These are phyloP conservation scores for Endogone sp. DNA, from an alignment of 192 early-diverging fungal species.

Conservation along the genomic window DNA sequence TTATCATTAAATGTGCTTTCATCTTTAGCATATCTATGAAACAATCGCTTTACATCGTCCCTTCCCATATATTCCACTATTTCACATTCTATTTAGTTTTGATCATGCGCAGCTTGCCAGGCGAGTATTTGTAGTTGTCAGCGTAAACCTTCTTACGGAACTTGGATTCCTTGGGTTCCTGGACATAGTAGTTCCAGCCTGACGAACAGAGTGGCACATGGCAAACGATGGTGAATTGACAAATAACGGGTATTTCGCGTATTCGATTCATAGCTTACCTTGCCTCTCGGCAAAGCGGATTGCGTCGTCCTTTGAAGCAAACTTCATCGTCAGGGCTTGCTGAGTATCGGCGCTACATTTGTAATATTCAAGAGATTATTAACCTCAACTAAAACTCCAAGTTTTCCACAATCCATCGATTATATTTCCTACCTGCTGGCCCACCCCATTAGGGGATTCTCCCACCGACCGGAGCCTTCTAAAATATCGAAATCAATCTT, in stretches of 20 bases:
- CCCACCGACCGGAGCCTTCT: slow-evolving; percentile 77
- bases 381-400: not conserved
- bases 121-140: slow-evolving; percentile 87
- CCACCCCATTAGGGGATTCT: slow-evolving; percentile 96
- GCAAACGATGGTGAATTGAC: not conserved
- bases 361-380: too few species aligned
- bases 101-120: slow-evolving; percentile 72
- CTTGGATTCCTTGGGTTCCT: slow-evolving; percentile 79
- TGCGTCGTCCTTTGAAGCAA: slow-evolving; percentile 82
- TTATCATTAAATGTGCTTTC: too few species aligned
- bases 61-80: too few species aligned
- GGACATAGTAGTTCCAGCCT: slow-evolving; percentile 87
- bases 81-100: slow-evolving; percentile 82
- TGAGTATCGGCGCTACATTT: slow-evolving; percentile 73
- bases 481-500: slow-evolving; percentile 86
- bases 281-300: slow-evolving; percentile 94
- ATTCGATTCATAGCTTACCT: slow-evolving; percentile 29
- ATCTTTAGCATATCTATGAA: too few species aligned
- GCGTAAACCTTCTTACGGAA: slow-evolving; percentile 86
- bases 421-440: slow-evolving; percentile 56
- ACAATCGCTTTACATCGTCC: too few species aligned
- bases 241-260: slow-evolving; percentile 6
- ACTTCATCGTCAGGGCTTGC: slow-evolving; percentile 80
- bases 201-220: not conserved
- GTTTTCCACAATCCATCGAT: not conserved